Conservation (phyloP, 1,139 yeast species). For the Komagataea norvegica region DNA sequence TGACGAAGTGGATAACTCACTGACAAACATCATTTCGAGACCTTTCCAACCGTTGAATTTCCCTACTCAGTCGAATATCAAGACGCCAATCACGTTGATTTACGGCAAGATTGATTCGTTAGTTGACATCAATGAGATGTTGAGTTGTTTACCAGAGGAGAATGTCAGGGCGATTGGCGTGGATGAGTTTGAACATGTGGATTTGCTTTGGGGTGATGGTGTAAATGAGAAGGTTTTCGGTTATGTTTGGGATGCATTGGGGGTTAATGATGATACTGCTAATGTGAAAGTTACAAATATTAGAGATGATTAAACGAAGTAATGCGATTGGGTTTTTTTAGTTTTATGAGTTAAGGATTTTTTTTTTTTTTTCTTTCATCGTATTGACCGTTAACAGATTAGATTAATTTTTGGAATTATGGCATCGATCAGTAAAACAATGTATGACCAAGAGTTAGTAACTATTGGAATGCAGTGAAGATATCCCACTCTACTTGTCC, state of each 20-base stretch:
- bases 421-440: too few species aligned
- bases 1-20: conserved; percentile 47
- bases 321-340: too few species aligned
- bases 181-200: conserved; percentile 69
- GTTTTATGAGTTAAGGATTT: too few species aligned
- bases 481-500: too few species aligned
- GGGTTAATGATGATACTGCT: background rate
- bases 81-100: conserved; percentile 65
- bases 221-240: conserved; percentile 51
- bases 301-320: too few species aligned
- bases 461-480: too few species aligned
- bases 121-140: conserved; percentile 78
- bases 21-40: conserved; percentile 34
- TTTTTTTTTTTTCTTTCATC: too few species aligned
- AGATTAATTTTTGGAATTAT: too few species aligned
- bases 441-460: too few species aligned
- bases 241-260: conserved; percentile 35
- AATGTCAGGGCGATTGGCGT: conserved; percentile 32
- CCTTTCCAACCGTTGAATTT: conserved; percentile 40
- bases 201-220: conserved; percentile 80
- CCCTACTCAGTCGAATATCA: conserved; percentile 58
- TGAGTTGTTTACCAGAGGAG: conserved; percentile 29
- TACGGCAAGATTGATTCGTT: conserved; percentile 81
- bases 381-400: too few species aligned
- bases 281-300: conserved; percentile 1